These are phyloP conservation scores for Auxenochlorella pyrenoidosa DNA, from an alignment of 139 green algal genomes.

Conservation along the genomic window DNA sequence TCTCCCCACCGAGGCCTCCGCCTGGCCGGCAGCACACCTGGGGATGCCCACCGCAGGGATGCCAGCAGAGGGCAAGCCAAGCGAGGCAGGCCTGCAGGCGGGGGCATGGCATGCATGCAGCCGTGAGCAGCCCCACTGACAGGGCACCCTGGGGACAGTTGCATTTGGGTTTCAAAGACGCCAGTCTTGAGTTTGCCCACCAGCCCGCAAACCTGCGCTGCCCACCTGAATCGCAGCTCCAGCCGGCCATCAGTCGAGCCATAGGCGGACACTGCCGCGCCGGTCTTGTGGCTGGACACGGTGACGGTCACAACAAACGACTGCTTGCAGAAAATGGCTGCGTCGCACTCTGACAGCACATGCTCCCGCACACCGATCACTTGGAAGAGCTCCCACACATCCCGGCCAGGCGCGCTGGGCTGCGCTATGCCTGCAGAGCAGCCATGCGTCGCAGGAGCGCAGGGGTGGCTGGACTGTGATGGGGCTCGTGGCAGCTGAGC, in stretches of 20 bases:
- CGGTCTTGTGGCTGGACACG: neutral
- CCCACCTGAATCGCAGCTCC: neutral
- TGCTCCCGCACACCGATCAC: neutral
- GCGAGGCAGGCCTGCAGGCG: neutral
- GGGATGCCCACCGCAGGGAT: neutral
- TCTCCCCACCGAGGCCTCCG: too few species aligned
- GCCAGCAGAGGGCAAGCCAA: neutral
- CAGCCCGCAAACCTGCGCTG: neutral
- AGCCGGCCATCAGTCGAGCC: neutral
- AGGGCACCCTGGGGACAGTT: too few species aligned
- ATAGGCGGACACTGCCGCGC: neutral
- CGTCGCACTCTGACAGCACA: neutral
- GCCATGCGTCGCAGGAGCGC: too few species aligned
- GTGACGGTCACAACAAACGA: neutral
- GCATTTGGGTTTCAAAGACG: too few species aligned
- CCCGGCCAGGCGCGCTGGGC: neutral
- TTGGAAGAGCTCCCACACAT: neutral
- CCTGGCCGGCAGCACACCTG: neutral
- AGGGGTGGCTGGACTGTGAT: too few species aligned
- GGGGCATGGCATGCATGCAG: too few species aligned
- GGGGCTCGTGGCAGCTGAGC: too few species aligned
- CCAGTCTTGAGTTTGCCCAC: neutral
- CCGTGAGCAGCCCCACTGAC: too few species aligned
- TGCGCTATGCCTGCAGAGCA: neutral
- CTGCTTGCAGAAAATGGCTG: constrained; percentile 6